phyloP scores from a whole-genome alignment of 2,329 filamentous ascomycete species.

The Pleurostoma richardsiae region DNA sequence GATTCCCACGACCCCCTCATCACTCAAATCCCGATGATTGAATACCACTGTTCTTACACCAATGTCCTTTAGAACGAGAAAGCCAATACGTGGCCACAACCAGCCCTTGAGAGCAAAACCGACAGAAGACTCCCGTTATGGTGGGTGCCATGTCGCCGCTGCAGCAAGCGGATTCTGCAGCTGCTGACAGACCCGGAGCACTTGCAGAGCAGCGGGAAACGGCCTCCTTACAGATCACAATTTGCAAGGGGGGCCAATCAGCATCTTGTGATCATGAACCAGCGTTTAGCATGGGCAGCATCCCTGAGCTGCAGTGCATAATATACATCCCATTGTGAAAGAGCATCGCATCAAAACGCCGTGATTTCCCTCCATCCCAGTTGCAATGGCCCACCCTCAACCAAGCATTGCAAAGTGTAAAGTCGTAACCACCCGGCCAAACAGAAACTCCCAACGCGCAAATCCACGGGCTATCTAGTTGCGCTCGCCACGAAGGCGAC shows the following conservation, averaged over 20 bases:
- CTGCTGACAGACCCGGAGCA: no score
- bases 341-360: slow-evolving; percentile 36
- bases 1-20: no score
- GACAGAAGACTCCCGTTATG: no score
- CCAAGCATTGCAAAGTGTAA: slow-evolving; percentile 32
- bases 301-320: slow-evolving; percentile 26
- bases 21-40: no score
- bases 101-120: no score
- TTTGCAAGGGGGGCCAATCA: no score
- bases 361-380: slow-evolving; percentile 30
- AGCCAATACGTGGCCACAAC: no score
- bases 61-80: no score
- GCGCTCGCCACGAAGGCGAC: slow-evolving; percentile 90
- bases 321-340: slow-evolving; percentile 33
- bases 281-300: slow-evolving; percentile 27
- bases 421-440: slow-evolving; percentile 30
- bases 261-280: slow-evolving; percentile 21
- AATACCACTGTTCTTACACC: no score
- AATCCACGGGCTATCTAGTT: slow-evolving; percentile 51
- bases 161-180: no score
- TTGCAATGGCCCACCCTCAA: slow-evolving; percentile 29
- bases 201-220: neutral
- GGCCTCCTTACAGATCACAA: neutral
- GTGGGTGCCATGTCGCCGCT: no score
- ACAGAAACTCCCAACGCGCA: slow-evolving; percentile 8